These are phyloP conservation scores for Cercospora berteroae DNA, from an alignment of 2,329 filamentous ascomycete genomes.

Conservation along the genomic window DNA sequence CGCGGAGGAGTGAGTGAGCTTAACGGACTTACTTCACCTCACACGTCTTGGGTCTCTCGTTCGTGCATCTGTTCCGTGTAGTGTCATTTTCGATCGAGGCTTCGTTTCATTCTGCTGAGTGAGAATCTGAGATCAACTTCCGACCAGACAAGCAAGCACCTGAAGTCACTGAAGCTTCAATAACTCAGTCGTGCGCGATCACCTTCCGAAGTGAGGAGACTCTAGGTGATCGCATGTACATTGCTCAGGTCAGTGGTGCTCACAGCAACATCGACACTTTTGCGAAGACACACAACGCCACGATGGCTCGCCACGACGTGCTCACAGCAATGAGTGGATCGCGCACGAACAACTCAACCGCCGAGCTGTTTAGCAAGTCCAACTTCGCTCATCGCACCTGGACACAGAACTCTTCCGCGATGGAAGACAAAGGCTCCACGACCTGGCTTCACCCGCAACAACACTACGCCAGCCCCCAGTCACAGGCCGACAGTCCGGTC, in stretches of 20 bases:
- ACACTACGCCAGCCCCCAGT: neutral
- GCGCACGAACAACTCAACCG: neutral
- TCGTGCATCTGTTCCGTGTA: neutral
- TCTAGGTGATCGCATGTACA: neutral
- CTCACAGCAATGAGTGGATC: neutral
- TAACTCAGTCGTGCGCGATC: neutral
- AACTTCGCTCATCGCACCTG: neutral
- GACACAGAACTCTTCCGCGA: neutral
- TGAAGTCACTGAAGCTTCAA: neutral
- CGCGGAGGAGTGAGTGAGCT: conserved; percentile 22
- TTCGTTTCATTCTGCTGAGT: neutral
- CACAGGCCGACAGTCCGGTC: neutral
- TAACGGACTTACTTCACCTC: neutral
- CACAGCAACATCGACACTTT: neutral
- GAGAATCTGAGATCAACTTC: neutral
- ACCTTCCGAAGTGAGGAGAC: neutral
- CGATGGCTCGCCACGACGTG: neutral
- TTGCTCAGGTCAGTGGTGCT: neutral
- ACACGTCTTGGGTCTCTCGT: neutral
- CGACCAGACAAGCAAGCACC: neutral
- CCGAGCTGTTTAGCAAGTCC: neutral
- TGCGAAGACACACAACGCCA: neutral
- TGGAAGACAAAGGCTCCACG: neutral
- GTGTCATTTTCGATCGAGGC: neutral
- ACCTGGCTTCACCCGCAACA: neutral